Evolutionary conservation across 768 basidiomycete genomes (phyloP), one percentile per base, ranked within the genome.

Genomic region (Scleroderma bovista): DNA sequence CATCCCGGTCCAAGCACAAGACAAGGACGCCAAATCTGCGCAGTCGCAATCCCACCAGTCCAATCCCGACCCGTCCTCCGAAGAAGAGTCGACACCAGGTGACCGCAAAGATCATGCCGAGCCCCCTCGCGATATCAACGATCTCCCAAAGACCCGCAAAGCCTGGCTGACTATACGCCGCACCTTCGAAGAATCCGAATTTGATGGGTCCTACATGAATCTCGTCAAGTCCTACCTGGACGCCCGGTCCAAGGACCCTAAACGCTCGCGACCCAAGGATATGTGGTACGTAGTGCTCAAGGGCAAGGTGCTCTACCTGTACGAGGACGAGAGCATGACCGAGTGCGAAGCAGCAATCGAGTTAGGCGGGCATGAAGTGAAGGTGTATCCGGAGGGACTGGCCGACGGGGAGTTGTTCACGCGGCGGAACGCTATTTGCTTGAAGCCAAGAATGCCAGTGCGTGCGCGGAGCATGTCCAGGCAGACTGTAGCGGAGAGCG

Each of bases 301-400:
- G 75, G 90, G 88, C 39, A 86, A 82, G 60, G 84, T 95, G 34
- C 71, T 98, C 26, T 97, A 92, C 68, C 72, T 98, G 19, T 97
- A 96, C 69, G 93, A 95, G 67, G 89, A 94, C 67, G 93, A 96
- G 69, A 76, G 74, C 15, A 89, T 90, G 84, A 78, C 79, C 47
- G 94, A 97, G 57, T 93, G 91, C 69, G 86, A 86, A 61, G 92
- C 86, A 3, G 94, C 85, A n/a, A 77, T 98, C 39, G 88, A 95
- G 63, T 72, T 97, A 48, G 76, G 86, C 47, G 75, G 83, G 15
- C 87, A 93, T 64, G 79, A 86, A 46, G 86, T 94, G 41, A 69
- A 75, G 26, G 72, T 97, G 42, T 90, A 76, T 60, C 87, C 88
- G 19, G 83, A 86, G 57, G 82, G 79, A 6, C 72, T 87, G 26